phyloP scores from a whole-genome alignment of 2,329 filamentous ascomycete species.

The Teratosphaeria epicoccoides region DNA sequence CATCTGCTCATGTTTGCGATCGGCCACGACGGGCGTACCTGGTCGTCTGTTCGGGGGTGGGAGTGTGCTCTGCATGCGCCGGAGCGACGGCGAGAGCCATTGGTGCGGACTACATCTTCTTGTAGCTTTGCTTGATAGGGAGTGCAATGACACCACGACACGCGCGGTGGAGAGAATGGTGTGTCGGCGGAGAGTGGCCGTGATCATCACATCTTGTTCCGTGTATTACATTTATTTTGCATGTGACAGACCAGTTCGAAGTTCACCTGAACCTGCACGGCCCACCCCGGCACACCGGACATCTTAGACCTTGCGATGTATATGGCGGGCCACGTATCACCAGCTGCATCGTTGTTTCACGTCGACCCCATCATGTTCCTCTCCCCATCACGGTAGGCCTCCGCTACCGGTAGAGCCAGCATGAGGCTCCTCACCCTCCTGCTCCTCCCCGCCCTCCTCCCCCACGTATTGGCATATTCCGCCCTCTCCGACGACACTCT shows the following conservation, averaged over 20 bases:
- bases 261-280: not conserved
- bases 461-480: slow-evolving; percentile 39
- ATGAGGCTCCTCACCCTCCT: slow-evolving; percentile 17
- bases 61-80: slow-evolving; percentile 2
- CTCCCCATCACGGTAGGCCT: slow-evolving; percentile 1
- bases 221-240: too few relatives aligned
- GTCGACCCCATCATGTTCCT: slow-evolving; percentile 1
- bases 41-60: slow-evolving; percentile 1
- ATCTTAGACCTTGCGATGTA: not conserved
- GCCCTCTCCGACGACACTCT: slow-evolving; percentile 66
- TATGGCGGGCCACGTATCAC: too few relatives aligned
- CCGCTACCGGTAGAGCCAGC: not conserved
- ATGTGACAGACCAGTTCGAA: not conserved
- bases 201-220: slow-evolving; percentile 14
- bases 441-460: slow-evolving; percentile 23
- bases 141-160: not conserved
- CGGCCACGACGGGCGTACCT: not conserved
- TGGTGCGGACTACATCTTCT: not conserved
- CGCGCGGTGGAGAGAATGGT: not conserved
- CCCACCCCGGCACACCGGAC: not conserved
- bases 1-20: too few relatives aligned
- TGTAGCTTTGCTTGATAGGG: not conserved
- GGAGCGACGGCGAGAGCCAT: not conserved
- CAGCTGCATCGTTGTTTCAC: too few relatives aligned
- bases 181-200: slow-evolving; percentile 9